Evolutionary conservation across 805 yeast species (phyloP).

Genomic region (Saturnispora halmiae): DNA sequence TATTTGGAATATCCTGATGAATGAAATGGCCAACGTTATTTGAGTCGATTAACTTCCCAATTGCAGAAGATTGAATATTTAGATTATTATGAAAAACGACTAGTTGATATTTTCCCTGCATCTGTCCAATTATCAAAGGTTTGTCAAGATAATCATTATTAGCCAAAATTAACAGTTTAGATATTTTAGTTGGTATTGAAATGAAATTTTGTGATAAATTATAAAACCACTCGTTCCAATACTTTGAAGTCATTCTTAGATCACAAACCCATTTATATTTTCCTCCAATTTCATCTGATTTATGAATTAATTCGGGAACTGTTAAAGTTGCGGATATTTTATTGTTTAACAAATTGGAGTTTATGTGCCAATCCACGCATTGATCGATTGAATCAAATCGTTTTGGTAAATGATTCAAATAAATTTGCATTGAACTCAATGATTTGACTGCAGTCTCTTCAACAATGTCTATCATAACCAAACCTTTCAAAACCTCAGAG

Average conservation of each 20-base stretch:
- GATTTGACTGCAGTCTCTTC: slow-evolving; percentile 85
- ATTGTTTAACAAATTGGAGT: slow-evolving; percentile 44
- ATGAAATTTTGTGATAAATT: slow-evolving; percentile 50
- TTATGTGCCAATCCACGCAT: slow-evolving; percentile 82
- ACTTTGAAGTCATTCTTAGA: slow-evolving; percentile 48
- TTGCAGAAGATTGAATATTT: slow-evolving; percentile 19
- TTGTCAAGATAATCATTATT: slow-evolving; percentile 87
- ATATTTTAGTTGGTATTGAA: slow-evolving; percentile 31
- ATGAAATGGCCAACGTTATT: slow-evolving; percentile 80
- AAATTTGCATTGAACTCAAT: slow-evolving; percentile 54
- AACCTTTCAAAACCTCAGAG: slow-evolving; percentile 42
- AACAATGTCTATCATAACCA: slow-evolving; percentile 81
- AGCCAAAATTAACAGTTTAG: slow-evolving; percentile 71
- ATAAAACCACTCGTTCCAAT: slow-evolving; percentile 79
- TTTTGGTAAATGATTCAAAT: slow-evolving; percentile 56
- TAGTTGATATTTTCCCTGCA: slow-evolving; percentile 95
- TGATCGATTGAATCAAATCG: slow-evolving; percentile 41
- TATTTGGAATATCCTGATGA: slow-evolving; percentile 83
- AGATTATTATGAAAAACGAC: slow-evolving; percentile 50
- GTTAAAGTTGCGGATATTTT: slow-evolving; percentile 58
- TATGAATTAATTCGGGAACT: slow-evolving; percentile 57
- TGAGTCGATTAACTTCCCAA: slow-evolving; percentile 18
- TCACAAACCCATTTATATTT: slow-evolving; percentile 53
- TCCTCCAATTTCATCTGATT: slow-evolving; percentile 10
- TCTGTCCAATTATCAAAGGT: slow-evolving; percentile 83